A percentile compares a stretch with the other conserved stretches of the same genome.
Conservation (phyloP, 306 rosid species). For the Vigna hirtella region DNA sequence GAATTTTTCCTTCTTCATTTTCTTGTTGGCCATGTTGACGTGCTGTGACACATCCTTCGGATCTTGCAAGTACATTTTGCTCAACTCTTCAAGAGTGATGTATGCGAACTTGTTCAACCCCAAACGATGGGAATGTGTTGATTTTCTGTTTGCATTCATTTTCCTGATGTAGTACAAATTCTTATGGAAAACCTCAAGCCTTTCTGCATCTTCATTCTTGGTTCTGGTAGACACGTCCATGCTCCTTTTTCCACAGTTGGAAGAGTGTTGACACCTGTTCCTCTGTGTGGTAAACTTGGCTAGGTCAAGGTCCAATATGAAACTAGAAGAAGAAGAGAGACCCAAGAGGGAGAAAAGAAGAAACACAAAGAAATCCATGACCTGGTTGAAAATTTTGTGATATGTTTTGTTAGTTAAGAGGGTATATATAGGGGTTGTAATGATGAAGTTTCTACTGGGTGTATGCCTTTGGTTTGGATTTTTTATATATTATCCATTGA, state of each 20-base stretch:
- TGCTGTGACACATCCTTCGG: background rate
- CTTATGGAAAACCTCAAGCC: slow-evolving; percentile 2
- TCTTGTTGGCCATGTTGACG: slow-evolving; percentile 6
- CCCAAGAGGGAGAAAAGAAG: slow-evolving; percentile 23
- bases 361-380: slow-evolving; percentile 1
- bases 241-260: slow-evolving; percentile 56
- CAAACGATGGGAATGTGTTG: slow-evolving; percentile 20
- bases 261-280: slow-evolving; percentile 46
- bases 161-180: slow-evolving; percentile 53
- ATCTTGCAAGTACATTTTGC: slow-evolving; percentile 21
- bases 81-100: slow-evolving; percentile 56
- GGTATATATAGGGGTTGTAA: background rate
- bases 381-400: background rate
- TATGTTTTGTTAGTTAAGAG: background rate
- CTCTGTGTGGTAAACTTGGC: slow-evolving; percentile 1
- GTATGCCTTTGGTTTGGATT: no score
- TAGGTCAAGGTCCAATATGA: slow-evolving; percentile 5
- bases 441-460: no score
- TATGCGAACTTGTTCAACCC: slow-evolving; percentile 68
- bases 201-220: slow-evolving; percentile 51
- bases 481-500: no score
- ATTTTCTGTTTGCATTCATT: slow-evolving; percentile 46
- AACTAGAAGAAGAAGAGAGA: slow-evolving; percentile 43
- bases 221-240: slow-evolving; percentile 48
- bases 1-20: background rate